Conservation (phyloP, 768 basidiomycete genomes). For the Lactarius vividus region DNA sequence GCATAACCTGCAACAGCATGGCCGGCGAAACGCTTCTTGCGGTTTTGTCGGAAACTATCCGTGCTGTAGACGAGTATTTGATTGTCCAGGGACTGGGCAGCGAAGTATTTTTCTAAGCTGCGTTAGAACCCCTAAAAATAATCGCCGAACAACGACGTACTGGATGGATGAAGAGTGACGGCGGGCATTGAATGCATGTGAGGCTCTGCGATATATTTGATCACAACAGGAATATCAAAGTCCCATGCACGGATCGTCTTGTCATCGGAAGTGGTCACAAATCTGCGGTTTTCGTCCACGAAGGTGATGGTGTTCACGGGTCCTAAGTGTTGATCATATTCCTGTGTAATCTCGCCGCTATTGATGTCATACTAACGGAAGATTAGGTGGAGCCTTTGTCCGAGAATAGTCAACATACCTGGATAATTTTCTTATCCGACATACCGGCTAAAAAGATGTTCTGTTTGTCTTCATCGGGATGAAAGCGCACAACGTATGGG, state of each 20-base stretch:
- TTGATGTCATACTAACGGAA: slow-evolving; percentile 83
- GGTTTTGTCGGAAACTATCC: slow-evolving; percentile 97
- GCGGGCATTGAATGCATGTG: slow-evolving; percentile 99
- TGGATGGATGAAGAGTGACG: slow-evolving; percentile 91
- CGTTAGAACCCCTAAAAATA: slow-evolving; percentile 29
- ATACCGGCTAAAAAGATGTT: slow-evolving; percentile 96
- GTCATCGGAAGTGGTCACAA: slow-evolving; percentile 98
- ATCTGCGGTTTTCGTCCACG: slow-evolving; percentile 95
- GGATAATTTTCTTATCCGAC: slow-evolving; percentile 99
- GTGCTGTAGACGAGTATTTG: slow-evolving; percentile 97
- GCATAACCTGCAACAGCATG: slow-evolving; percentile 98
- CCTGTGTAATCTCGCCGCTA: slow-evolving; percentile 93
- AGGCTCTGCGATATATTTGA: slow-evolving; percentile 99
- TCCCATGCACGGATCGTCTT: slow-evolving; percentile 99
- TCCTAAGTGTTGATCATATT: slow-evolving; percentile 98
- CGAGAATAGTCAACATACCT: slow-evolving; percentile 49
- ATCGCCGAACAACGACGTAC: slow-evolving; percentile 50
- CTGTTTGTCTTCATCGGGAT: slow-evolving; percentile 95
- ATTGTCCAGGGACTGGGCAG: slow-evolving; percentile 96
- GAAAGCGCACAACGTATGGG: slow-evolving; percentile 92
- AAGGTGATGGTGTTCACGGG: slow-evolving; percentile 99
- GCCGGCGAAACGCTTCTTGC: slow-evolving; percentile 97
- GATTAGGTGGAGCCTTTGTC: slow-evolving; percentile 16
- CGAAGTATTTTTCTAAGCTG: slow-evolving; percentile 86
- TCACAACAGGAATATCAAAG: slow-evolving; percentile 98